Percentiles rank a stretch among this genome's conserved stretches.
Evolutionary conservation across 352 stramenopile species (phyloP).

Genomic region (Phytopythium delawarense): DNA sequence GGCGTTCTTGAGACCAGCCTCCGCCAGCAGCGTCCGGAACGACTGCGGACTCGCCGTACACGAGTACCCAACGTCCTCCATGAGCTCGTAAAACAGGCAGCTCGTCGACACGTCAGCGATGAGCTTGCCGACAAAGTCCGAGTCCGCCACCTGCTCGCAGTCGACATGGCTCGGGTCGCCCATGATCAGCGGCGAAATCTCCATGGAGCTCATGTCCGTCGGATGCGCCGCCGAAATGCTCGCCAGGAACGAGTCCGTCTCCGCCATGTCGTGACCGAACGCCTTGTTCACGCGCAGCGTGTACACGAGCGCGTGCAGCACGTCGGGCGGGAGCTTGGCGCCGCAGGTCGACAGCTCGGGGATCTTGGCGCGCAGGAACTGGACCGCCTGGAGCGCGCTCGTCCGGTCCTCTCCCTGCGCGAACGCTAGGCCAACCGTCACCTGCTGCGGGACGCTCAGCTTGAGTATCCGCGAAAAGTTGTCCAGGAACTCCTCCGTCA

Average conservation of each 20-base stretch:
- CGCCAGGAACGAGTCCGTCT: slow-evolving; percentile 84
- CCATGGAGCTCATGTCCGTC: slow-evolving; percentile 82
- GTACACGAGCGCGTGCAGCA: slow-evolving; percentile 82
- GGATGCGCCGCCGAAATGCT: slow-evolving; percentile 83
- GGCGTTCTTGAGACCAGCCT: slow-evolving; percentile 76
- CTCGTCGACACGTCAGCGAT: slow-evolving; percentile 73
- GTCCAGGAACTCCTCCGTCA: slow-evolving; percentile 78
- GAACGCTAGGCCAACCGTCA: slow-evolving; percentile 81
- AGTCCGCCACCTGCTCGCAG: slow-evolving; percentile 53
- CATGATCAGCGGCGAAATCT: slow-evolving; percentile 83
- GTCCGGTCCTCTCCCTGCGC: slow-evolving; percentile 63
- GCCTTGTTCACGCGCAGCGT: slow-evolving; percentile 76
- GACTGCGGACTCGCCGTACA: slow-evolving; percentile 72
- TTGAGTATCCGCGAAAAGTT: slow-evolving; percentile 80
- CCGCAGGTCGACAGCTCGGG: slow-evolving; percentile 80
- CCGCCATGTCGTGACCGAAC: slow-evolving; percentile 62
- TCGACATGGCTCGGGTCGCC: slow-evolving; percentile 86
- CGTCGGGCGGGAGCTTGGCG: slow-evolving; percentile 77
- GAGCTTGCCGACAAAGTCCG: slow-evolving; percentile 67
- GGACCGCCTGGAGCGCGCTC: slow-evolving; percentile 56
- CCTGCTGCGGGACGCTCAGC: slow-evolving; percentile 81
- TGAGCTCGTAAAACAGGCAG: slow-evolving; percentile 88
- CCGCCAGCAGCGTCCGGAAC: slow-evolving; percentile 79
- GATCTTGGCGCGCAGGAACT: slow-evolving; percentile 81
- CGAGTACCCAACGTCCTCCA: slow-evolving; percentile 89